Evolutionary conservation across 352 stramenopile species (phyloP).

Genomic region (Phytopythium aichiense): DNA sequence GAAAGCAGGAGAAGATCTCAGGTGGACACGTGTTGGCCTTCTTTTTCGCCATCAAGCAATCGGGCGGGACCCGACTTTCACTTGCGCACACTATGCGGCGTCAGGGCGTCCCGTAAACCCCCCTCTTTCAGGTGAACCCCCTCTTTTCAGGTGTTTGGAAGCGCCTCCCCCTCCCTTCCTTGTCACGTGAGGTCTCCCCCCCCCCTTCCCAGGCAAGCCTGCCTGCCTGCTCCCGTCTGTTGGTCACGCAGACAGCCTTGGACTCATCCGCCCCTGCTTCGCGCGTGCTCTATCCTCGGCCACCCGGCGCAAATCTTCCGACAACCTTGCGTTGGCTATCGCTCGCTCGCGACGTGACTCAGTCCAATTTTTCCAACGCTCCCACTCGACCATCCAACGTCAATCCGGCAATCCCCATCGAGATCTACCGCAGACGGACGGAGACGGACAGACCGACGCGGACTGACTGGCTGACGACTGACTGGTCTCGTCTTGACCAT

Average conservation of each 20-base stretch:
- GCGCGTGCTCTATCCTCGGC: slow-evolving; percentile 1
- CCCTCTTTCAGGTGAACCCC: neutral
- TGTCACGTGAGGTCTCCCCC: neutral
- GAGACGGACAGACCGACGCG: neutral
- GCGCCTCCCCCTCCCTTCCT: neutral
- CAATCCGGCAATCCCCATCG: neutral
- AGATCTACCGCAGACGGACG: neutral
- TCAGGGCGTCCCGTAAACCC: neutral
- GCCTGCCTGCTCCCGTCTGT: neutral
- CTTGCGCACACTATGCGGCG: neutral
- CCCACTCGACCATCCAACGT: slow-evolving; percentile 10
- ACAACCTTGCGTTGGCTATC: neutral
- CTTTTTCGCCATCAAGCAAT: neutral
- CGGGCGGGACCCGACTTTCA: neutral
- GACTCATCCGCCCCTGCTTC: neutral
- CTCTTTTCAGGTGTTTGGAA: too few species aligned
- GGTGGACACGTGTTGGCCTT: neutral
- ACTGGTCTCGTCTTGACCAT: slow-evolving; percentile 2
- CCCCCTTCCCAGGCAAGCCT: neutral
- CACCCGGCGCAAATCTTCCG: neutral
- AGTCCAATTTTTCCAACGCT: slow-evolving; percentile 5
- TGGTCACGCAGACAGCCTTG: neutral
- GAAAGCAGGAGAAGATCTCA: slow-evolving; percentile 2
- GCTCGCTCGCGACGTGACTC: neutral
- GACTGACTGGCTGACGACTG: neutral